Evolutionary conservation across 257 asterid species (phyloP).

Genomic region (Ilex asprella): DNA sequence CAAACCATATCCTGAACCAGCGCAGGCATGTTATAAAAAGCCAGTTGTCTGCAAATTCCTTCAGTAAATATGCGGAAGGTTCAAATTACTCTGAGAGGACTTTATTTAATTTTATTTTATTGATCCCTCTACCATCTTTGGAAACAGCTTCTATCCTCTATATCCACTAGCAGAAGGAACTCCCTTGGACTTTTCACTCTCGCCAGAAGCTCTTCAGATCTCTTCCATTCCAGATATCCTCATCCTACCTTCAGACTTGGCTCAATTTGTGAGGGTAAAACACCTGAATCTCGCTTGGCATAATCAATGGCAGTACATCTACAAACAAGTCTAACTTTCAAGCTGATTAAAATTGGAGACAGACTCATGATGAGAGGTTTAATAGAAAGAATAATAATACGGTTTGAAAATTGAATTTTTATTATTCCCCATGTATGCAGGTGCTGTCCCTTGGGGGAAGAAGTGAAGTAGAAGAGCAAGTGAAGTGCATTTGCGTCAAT

Average conservation of each 20-base stretch:
- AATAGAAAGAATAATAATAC: background rate
- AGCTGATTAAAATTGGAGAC: no score
- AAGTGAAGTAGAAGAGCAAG: conserved; percentile 49
- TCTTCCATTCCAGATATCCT: conserved; percentile 75
- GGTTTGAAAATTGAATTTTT: background rate
- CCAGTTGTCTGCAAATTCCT: background rate
- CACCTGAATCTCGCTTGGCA: background rate
- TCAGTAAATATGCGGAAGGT: background rate
- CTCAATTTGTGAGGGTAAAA: conserved; percentile 76
- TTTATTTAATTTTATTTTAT: conserved; percentile 1
- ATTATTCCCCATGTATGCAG: conserved; percentile 25
- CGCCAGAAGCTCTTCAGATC: conserved; percentile 65
- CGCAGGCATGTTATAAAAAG: conserved; percentile 47
- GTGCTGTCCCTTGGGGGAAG: conserved; percentile 49
- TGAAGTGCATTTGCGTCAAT: conserved; percentile 73
- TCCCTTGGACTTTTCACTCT: conserved; percentile 79
- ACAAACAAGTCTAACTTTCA: no score
- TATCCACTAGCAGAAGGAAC: conserved; percentile 90
- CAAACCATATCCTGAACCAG: conserved; percentile 75
- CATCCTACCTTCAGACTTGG: conserved; percentile 84
- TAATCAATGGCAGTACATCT: no score
- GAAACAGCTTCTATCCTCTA: conserved; percentile 91
- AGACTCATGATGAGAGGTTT: no score
- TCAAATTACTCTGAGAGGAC: no score
- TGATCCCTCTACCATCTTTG: background rate